phyloP scores from a whole-genome alignment of 192 early-diverging fungal genomes.

The Linnemannia zychae region DNA sequence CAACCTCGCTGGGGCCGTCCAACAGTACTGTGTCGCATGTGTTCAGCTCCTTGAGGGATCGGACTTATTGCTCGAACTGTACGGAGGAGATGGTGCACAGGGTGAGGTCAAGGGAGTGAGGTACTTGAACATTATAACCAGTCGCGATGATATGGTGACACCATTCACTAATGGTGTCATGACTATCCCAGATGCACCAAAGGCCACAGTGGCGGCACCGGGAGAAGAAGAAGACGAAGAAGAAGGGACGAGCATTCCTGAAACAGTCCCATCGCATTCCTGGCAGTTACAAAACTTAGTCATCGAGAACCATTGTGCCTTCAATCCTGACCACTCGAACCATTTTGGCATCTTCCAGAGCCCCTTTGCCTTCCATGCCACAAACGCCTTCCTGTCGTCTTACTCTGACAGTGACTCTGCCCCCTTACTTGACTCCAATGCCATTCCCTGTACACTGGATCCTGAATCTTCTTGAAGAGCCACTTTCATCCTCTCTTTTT shows the following conservation, averaged over 20 bases:
- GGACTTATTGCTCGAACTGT: slow-evolving; percentile 13
- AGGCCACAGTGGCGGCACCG: no score
- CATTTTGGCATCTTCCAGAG: slow-evolving; percentile 24
- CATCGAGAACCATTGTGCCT: slow-evolving; percentile 18
- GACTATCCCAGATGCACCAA: not conserved
- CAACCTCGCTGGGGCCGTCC: not conserved
- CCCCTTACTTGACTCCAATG: not conserved
- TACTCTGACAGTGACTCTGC: no score
- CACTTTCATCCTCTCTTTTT: no score
- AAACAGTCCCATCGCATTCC: no score
- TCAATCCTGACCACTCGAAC: not conserved
- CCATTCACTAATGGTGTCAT: slow-evolving; percentile 24
- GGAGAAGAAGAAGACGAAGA: not conserved
- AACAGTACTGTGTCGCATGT: slow-evolving; percentile 15
- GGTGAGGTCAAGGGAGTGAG: not conserved
- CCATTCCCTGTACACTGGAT: not conserved
- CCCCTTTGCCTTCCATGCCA: slow-evolving; percentile 18
- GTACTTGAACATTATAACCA: slow-evolving; percentile 24
- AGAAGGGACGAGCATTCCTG: not conserved
- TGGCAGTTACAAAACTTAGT: slow-evolving; percentile 14
- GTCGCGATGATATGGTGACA: slow-evolving; percentile 16
- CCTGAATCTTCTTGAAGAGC: not conserved
- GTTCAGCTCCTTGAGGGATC: slow-evolving; percentile 22
- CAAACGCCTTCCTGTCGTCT: slow-evolving; percentile 13
- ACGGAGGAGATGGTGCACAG: not conserved